Evolutionary conservation across 1,284 basidiomycete species (phyloP).

Genomic region (Leccinum pachyderme): DNA sequence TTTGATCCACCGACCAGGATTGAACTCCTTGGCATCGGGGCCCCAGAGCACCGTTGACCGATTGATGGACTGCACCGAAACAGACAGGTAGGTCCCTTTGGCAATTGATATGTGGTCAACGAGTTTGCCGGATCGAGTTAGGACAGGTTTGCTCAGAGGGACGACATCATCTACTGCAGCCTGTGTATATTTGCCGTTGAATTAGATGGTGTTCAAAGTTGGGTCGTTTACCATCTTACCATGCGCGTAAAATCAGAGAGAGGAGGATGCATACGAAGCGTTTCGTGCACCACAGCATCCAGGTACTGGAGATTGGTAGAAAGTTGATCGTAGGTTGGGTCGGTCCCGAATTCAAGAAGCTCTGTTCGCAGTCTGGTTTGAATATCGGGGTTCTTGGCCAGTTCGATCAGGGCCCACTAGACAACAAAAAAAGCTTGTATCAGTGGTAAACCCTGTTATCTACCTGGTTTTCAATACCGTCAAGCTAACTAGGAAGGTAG

Average conservation of each 20-base stretch:
- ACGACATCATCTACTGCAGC: slow-evolving; percentile 52
- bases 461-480: slow-evolving; percentile 12
- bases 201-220: background rate
- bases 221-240: slow-evolving; percentile 24
- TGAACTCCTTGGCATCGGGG: slow-evolving; percentile 37
- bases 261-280: slow-evolving; percentile 19
- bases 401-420: slow-evolving; percentile 35
- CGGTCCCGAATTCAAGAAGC: slow-evolving; percentile 20
- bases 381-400: slow-evolving; percentile 19
- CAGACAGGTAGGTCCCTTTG: slow-evolving; percentile 43
- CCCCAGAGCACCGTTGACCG: slow-evolving; percentile 49
- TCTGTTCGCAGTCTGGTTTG: slow-evolving; percentile 32
- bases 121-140: slow-evolving; percentile 36
- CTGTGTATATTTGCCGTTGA: slow-evolving; percentile 23
- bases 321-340: slow-evolving; percentile 30
- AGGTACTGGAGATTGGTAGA: slow-evolving; percentile 26
- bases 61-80: slow-evolving; percentile 46
- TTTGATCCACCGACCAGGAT: slow-evolving; percentile 41
- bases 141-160: slow-evolving; percentile 45
- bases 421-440: background rate
- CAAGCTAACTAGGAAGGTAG: slow-evolving; percentile 17
- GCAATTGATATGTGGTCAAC: slow-evolving; percentile 42
- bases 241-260: slow-evolving; percentile 40
- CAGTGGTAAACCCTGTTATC: background rate
- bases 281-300: slow-evolving; percentile 31